A percentile compares a stretch with the other conserved stretches of the same genome.
These are phyloP conservation scores for Rhizomucor miehei DNA, from an alignment of 371 early-diverging fungal species.

Conservation along the genomic window DNA sequence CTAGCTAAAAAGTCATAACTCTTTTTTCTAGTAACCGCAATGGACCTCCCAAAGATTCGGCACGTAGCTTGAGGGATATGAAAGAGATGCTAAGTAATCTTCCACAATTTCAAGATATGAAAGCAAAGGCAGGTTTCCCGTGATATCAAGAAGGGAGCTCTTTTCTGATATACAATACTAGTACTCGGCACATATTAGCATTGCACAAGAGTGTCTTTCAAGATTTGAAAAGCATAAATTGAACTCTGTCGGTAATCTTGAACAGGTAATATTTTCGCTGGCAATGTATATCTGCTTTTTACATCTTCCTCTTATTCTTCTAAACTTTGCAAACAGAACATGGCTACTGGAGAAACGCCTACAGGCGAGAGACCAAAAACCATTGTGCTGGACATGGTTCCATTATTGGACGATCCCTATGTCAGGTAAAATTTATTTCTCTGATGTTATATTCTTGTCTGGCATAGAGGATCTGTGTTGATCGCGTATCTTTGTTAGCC, in stretches of 20 bases:
- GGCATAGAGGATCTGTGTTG: no score
- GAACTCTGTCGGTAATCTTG: constrained; percentile 72
- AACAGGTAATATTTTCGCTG: constrained; percentile 56
- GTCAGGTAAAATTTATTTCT: constrained; percentile 27
- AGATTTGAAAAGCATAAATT: constrained; percentile 76
- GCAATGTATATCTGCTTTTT: neutral
- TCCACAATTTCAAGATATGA: constrained; percentile 93
- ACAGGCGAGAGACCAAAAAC: constrained; percentile 80
- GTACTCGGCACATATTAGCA: constrained; percentile 91
- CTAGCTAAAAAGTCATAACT: neutral
- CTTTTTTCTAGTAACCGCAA: constrained; percentile 14
- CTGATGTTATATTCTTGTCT: no score
- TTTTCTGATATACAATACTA: constrained; percentile 14
- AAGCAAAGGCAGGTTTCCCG: constrained; percentile 60
- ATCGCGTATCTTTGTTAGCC: constrained; percentile 28
- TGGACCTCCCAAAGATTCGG: constrained; percentile 47
- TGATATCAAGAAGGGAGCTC: neutral
- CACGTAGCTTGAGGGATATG: constrained; percentile 80
- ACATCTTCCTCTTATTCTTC: no score
- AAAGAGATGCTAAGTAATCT: constrained; percentile 85
- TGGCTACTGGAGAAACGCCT: constrained; percentile 87
- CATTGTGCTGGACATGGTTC: constrained; percentile 84
- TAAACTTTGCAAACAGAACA: constrained; percentile 49
- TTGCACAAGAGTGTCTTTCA: constrained; percentile 89
- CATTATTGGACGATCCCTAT: constrained; percentile 71